A percentile compares a stretch with the other conserved stretches of the same genome.
Evolutionary conservation across 371 early-diverging fungal genomes (phyloP).

Genomic region (Thermomucor indicae-seudaticae): DNA sequence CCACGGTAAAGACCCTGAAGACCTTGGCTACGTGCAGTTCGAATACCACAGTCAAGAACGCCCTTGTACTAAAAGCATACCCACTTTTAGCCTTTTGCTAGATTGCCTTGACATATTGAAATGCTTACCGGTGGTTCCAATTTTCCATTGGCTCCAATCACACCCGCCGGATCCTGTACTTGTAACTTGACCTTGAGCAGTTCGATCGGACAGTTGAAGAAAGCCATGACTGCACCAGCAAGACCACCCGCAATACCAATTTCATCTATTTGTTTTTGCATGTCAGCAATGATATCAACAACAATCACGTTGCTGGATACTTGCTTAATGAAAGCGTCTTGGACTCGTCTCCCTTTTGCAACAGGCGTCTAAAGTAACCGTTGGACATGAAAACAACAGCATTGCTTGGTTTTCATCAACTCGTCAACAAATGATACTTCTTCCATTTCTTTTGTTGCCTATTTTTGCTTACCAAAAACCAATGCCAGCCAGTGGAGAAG

Average conservation of each 20-base stretch:
- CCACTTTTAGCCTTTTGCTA: neutral
- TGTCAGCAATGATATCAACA: neutral
- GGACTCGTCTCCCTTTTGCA: constrained; percentile 51
- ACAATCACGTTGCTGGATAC: no score
- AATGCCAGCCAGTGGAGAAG: constrained; percentile 82
- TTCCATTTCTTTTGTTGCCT: no score
- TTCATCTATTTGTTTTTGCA: constrained; percentile 30
- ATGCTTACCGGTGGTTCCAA: constrained; percentile 45
- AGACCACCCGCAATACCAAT: constrained; percentile 72
- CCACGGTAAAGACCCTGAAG: constrained; percentile 78
- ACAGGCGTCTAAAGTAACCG: constrained; percentile 64
- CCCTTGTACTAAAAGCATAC: constrained; percentile 54
- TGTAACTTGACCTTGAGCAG: constrained; percentile 83
- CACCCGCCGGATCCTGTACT: constrained; percentile 59
- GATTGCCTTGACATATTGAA: neutral
- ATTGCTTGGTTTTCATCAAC: constrained; percentile 47
- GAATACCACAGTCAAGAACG: constrained; percentile 71
- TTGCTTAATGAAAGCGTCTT: constrained; percentile 40
- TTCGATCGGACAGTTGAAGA: constrained; percentile 84
- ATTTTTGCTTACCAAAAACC: constrained; percentile 68
- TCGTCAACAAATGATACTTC: neutral
- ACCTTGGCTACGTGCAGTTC: constrained; percentile 67
- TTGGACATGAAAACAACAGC: constrained; percentile 85
- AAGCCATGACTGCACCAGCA: constrained; percentile 83
- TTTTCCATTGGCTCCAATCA: constrained; percentile 27